Conservation (phyloP, 371 early-diverging fungal species). For the Rhizomucor pusillus region DNA sequence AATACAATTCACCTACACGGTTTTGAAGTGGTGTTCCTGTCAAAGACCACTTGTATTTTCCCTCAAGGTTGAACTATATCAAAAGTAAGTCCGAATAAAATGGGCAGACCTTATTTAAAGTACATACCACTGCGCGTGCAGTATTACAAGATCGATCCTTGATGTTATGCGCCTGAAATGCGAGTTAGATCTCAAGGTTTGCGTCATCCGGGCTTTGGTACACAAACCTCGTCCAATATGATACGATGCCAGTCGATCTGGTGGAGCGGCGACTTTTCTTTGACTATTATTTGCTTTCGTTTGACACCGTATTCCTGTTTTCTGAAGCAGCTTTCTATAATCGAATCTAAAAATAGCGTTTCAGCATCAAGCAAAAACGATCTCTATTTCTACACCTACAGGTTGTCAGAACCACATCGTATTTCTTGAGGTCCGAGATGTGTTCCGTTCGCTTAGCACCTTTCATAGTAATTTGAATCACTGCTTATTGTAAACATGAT, state of each 20-base stretch:
- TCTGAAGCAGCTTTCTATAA: constrained; percentile 74
- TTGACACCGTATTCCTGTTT: constrained; percentile 73
- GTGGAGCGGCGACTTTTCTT: constrained; percentile 73
- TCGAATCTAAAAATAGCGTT: constrained; percentile 48
- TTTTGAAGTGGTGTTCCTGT: constrained; percentile 99
- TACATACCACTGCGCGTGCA: constrained; percentile 73
- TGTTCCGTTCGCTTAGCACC: constrained; percentile 52
- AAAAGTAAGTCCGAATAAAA: neutral
- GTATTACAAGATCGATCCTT: constrained; percentile 93
- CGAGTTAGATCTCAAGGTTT: neutral
- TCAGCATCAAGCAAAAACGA: neutral
- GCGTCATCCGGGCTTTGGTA: neutral
- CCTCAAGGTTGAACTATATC: constrained; percentile 67
- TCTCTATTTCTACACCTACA: constrained; percentile 41
- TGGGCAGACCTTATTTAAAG: neutral
- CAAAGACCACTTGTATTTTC: constrained; percentile 82
- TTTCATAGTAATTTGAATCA: constrained; percentile 2
- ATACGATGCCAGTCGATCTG: constrained; percentile 80
- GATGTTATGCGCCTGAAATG: constrained; percentile 82
- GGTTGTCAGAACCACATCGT: constrained; percentile 86
- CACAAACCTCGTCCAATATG: constrained; percentile 77
- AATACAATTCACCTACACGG: constrained; percentile 95
- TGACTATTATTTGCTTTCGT: constrained; percentile 50
- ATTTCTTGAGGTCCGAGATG: constrained; percentile 46
- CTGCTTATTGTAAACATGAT: neutral